Conservation (phyloP, 2,329 filamentous ascomycete species). For the Fusarium albosuccineum region DNA sequence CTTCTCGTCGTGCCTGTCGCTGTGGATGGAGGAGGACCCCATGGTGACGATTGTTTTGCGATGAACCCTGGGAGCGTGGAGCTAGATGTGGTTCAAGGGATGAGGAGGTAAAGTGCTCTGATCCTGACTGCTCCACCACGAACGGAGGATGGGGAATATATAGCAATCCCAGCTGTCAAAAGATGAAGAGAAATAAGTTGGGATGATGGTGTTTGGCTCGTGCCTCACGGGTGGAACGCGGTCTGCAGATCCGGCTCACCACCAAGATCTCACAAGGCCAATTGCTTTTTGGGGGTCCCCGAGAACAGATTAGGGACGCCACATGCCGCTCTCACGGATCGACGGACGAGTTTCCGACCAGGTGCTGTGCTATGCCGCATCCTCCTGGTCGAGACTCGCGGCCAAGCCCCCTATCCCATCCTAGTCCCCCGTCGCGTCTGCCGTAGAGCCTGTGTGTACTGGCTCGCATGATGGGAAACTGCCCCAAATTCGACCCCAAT, state of each 20-base stretch:
- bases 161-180: slow-evolving; percentile 17
- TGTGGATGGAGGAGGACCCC: slow-evolving; percentile 36
- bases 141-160: slow-evolving; percentile 28
- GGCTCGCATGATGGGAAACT: slow-evolving; percentile 12
- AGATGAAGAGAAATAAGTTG: not conserved
- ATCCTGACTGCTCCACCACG: slow-evolving; percentile 3
- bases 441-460: not conserved
- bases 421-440: slow-evolving; percentile 7
- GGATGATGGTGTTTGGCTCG: slow-evolving; percentile 11
- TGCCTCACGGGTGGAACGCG: slow-evolving; percentile 32
- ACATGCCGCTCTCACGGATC: slow-evolving; percentile 24
- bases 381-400: slow-evolving; percentile 18
- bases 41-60: slow-evolving; percentile 33
- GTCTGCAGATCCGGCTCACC: slow-evolving; percentile 40
- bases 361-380: slow-evolving; percentile 3
- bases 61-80: slow-evolving; percentile 7
- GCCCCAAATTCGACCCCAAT: slow-evolving; percentile 26
- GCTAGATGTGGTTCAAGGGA: slow-evolving; percentile 14
- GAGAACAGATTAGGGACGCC: not conserved
- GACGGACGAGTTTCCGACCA: slow-evolving; percentile 40
- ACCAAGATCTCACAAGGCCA: slow-evolving; percentile 33
- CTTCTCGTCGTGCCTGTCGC: slow-evolving; percentile 34
- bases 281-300: slow-evolving; percentile 1
- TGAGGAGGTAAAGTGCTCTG: slow-evolving; percentile 12
- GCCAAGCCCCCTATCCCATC: slow-evolving; percentile 11